phyloP scores from a whole-genome alignment of 129 eudicot genomes.

The Flaveria ramosissima region DNA sequence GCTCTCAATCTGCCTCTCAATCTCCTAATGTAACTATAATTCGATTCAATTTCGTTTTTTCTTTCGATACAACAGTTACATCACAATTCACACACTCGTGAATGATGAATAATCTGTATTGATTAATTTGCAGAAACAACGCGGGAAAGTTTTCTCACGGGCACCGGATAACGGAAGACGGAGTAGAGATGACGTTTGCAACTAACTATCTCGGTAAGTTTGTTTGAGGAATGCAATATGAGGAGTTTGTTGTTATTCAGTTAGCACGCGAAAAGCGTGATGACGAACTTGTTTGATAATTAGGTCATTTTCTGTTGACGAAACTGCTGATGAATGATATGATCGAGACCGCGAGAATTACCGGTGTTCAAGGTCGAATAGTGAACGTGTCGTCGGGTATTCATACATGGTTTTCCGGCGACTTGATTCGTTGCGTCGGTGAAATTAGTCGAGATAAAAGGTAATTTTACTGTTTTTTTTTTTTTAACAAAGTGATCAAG shows the following conservation, averaged over 20 bases:
- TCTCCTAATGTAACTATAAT: constrained; percentile 60
- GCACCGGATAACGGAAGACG: constrained; percentile 70
- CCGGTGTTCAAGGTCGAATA: constrained; percentile 82
- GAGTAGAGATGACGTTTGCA: constrained; percentile 90
- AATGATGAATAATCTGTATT: not conserved
- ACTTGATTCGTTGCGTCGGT: constrained; percentile 56
- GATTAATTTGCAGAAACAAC: constrained; percentile 56
- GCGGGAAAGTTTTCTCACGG: constrained; percentile 77
- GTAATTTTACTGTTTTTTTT: constrained; percentile 25
- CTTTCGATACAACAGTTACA: not conserved
- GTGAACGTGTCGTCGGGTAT: constrained; percentile 83
- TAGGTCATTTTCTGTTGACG: constrained; percentile 88
- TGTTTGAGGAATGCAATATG: not conserved
- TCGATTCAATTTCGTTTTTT: not conserved
- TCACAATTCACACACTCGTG: not conserved
- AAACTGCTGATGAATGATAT: constrained; percentile 67
- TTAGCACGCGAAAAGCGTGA: constrained; percentile 2
- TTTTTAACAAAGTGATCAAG: not conserved
- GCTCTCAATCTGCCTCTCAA: constrained; percentile 75
- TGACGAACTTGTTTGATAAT: not conserved
- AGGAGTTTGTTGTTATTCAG: not conserved
- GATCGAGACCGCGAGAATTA: constrained; percentile 60
- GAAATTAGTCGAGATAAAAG: constrained; percentile 57
- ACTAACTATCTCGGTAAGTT: constrained; percentile 77
- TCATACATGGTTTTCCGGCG: constrained; percentile 90